These are phyloP conservation scores for Orbilia quercus DNA, from an alignment of 2,329 filamentous ascomycete species.

Conservation along the genomic window DNA sequence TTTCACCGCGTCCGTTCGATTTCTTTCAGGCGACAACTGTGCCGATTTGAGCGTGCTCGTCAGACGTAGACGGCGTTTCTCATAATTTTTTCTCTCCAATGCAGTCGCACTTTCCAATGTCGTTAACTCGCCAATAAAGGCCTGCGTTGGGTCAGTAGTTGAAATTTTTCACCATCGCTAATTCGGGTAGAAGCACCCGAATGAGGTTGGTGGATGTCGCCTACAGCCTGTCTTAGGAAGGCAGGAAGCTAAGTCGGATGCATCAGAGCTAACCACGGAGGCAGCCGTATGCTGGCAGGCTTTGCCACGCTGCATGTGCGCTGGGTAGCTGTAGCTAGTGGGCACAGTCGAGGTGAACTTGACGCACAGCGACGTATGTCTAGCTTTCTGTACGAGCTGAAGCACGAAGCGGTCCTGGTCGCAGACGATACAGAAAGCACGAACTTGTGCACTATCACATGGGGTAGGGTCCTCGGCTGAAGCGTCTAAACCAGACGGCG, in stretches of 20 bases:
- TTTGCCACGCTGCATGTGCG: slow-evolving; percentile 44
- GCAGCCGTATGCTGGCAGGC: slow-evolving; percentile 29
- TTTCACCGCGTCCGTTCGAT: slow-evolving; percentile 29
- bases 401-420: background rate
- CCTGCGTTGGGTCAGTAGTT: slow-evolving; percentile 4
- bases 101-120: slow-evolving; percentile 41
- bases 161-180: slow-evolving; percentile 22
- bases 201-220: slow-evolving; percentile 55
- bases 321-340: background rate
- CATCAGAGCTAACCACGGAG: slow-evolving; percentile 39
- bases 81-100: slow-evolving; percentile 3
- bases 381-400: too few relatives aligned
- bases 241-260: slow-evolving; percentile 29
- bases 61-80: slow-evolving; percentile 38
- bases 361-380: slow-evolving; percentile 18
- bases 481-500: slow-evolving; percentile 43
- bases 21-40: slow-evolving; percentile 40
- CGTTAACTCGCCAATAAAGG: slow-evolving; percentile 23
- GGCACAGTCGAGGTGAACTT: slow-evolving; percentile 16
- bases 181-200: slow-evolving; percentile 48
- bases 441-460: slow-evolving; percentile 44
- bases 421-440: slow-evolving; percentile 22
- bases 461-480: slow-evolving; percentile 51
- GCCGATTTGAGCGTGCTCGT: too few relatives aligned
- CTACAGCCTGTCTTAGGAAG: slow-evolving; percentile 46